Conservation (phyloP, 441 rosid genomes). For the Brassica balearica region DNA sequence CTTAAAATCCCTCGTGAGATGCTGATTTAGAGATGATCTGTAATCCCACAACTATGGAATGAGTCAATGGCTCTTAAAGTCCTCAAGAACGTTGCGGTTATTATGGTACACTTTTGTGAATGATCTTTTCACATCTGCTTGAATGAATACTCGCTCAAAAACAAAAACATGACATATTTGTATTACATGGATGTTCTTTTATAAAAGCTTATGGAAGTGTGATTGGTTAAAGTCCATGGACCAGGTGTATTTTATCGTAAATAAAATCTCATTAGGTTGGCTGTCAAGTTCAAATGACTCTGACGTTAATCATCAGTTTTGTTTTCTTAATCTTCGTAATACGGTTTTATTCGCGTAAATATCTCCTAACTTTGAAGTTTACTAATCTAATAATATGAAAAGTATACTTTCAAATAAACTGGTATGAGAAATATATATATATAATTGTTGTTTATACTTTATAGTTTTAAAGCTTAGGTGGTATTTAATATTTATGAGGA, state of each 20-base stretch:
- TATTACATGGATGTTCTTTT: neutral
- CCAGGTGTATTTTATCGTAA: neutral
- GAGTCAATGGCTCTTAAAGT: neutral
- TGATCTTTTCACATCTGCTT: neutral
- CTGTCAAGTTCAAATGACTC: neutral
- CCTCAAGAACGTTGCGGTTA: neutral
- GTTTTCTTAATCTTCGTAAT: neutral
- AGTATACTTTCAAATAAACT: neutral
- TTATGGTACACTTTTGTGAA: neutral
- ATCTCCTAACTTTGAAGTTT: neutral
- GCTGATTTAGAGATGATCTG: conserved; percentile 35
- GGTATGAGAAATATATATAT: neutral
- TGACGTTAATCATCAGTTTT: neutral
- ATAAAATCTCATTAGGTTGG: neutral
- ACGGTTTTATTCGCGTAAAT: neutral
- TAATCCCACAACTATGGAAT: neutral
- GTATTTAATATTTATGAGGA: neutral
- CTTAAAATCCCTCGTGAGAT: conserved; percentile 59
- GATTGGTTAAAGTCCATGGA: neutral
- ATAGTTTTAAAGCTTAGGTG: neutral
- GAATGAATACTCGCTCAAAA: neutral
- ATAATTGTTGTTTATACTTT: neutral
- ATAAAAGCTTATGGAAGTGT: neutral
- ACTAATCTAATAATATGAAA: neutral
- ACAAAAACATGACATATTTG: neutral